Evolutionary conservation across 495 filamentous ascomycete genomes (phyloP).

Genomic region (Daldinia childiae): DNA sequence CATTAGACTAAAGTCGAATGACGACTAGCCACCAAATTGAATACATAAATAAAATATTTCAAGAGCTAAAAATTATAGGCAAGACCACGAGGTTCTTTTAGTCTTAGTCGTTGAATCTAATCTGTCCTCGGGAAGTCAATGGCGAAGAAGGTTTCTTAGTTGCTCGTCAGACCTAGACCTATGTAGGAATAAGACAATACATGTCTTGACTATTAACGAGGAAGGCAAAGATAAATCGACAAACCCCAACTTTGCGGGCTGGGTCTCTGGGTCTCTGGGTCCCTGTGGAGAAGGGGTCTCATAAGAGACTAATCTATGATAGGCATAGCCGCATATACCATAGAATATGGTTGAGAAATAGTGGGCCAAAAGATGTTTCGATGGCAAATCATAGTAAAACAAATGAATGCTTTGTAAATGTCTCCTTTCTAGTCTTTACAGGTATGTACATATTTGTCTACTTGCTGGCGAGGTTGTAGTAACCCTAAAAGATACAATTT

Average conservation of each 20-base stretch:
- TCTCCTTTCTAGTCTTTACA: background rate
- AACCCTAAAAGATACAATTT: background rate
- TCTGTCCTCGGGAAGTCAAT: conserved; percentile 9
- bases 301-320: conserved; percentile 24
- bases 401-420: conserved; percentile 23
- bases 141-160: conserved; percentile 7
- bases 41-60: conserved; percentile 10
- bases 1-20: conserved; percentile 40
- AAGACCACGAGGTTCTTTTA: background rate
- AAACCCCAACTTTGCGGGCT: conserved; percentile 37
- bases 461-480: background rate
- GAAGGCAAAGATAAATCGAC: conserved; percentile 39
- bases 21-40: conserved; percentile 18
- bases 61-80: conserved; percentile 8
- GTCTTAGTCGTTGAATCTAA: conserved; percentile 1
- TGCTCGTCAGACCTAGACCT: conserved; percentile 11
- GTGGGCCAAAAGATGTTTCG: conserved; percentile 23
- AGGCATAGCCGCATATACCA: conserved; percentile 25
- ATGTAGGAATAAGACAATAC: conserved; percentile 30
- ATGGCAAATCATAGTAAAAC: conserved; percentile 26
- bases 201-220: conserved; percentile 21
- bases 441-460: background rate
- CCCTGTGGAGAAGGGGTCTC: conserved; percentile 40
- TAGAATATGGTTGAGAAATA: conserved; percentile 44
- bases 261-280: conserved; percentile 9